Conservation (phyloP, 257 asterid species). For the Solanum tarapatanum region DNA sequence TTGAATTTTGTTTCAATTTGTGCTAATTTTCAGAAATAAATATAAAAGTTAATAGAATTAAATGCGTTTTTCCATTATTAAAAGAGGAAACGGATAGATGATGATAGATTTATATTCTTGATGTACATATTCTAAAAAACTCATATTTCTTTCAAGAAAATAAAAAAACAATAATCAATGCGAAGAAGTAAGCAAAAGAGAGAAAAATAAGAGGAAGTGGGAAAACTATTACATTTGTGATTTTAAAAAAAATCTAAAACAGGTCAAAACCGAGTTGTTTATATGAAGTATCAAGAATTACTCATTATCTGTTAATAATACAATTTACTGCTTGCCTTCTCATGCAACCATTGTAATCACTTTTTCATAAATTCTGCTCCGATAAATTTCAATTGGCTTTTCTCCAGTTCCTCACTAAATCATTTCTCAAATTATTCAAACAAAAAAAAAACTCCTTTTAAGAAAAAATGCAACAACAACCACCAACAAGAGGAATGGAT, state of each 20-base stretch:
- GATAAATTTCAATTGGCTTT: too few relatives aligned
- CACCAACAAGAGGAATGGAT: not conserved
- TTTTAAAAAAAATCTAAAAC: not conserved
- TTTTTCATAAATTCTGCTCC: too few relatives aligned
- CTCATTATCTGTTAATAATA: not conserved
- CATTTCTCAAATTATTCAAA: too few relatives aligned
- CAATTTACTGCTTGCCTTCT: not conserved
- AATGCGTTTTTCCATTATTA: not conserved
- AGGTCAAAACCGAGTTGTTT: not conserved
- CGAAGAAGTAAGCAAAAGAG: not conserved
- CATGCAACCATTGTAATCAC: too few relatives aligned
- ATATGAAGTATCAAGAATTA: not conserved
- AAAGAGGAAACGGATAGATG: not conserved
- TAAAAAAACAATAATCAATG: not conserved
- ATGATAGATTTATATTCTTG: not conserved
- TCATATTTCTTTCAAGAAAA: not conserved
- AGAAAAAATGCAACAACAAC: not conserved
- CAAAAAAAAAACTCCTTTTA: too few relatives aligned
- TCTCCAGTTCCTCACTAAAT: too few relatives aligned
- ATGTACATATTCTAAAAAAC: not conserved
- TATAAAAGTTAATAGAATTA: not conserved
- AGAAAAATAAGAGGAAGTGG: not conserved
- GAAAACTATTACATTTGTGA: not conserved
- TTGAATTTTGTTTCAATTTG: too few relatives aligned
- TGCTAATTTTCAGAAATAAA: not conserved